A percentile compares a stretch with the other conserved stretches of the same genome.
Conservation (phyloP, 192 early-diverging fungal species). For the Backusella westeae region DNA sequence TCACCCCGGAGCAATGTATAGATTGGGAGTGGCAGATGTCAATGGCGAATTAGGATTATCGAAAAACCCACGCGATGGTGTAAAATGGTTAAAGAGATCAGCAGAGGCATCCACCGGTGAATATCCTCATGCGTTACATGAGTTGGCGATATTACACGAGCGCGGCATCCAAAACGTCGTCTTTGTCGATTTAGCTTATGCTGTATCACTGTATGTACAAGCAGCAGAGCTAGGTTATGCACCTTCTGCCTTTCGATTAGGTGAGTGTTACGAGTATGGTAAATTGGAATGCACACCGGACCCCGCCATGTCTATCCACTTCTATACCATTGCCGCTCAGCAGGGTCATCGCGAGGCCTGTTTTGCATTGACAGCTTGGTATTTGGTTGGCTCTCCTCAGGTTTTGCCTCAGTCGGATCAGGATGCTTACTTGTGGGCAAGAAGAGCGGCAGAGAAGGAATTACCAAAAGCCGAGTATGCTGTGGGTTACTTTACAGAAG, state of each 20-base stretch:
- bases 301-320: slow-evolving; percentile 53
- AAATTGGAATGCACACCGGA: slow-evolving; percentile 55
- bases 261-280: slow-evolving; percentile 65
- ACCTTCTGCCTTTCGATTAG: slow-evolving; percentile 58
- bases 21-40: slow-evolving; percentile 57
- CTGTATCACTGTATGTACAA: slow-evolving; percentile 57
- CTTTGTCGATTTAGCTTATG: slow-evolving; percentile 62
- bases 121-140: slow-evolving; percentile 60
- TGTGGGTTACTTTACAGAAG: slow-evolving; percentile 64
- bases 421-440: slow-evolving; percentile 63
- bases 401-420: slow-evolving; percentile 59
- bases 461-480: slow-evolving; percentile 63
- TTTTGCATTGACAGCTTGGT: slow-evolving; percentile 65
- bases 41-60: slow-evolving; percentile 58
- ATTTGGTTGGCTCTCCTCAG: slow-evolving; percentile 56
- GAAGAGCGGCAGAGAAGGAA: slow-evolving; percentile 55
- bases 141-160: slow-evolving; percentile 58
- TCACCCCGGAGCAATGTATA: slow-evolving; percentile 66
- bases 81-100: slow-evolving; percentile 60
- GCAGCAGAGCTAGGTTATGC: slow-evolving; percentile 66
- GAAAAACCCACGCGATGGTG: slow-evolving; percentile 56
- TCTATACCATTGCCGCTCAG: slow-evolving; percentile 62
- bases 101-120: slow-evolving; percentile 56
- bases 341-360: slow-evolving; percentile 62
- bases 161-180: slow-evolving; percentile 56